A percentile compares a stretch with the other conserved stretches of the same genome.
Conservation (phyloP, 192 early-diverging fungal species). For the Spizellomyces sp. region DNA sequence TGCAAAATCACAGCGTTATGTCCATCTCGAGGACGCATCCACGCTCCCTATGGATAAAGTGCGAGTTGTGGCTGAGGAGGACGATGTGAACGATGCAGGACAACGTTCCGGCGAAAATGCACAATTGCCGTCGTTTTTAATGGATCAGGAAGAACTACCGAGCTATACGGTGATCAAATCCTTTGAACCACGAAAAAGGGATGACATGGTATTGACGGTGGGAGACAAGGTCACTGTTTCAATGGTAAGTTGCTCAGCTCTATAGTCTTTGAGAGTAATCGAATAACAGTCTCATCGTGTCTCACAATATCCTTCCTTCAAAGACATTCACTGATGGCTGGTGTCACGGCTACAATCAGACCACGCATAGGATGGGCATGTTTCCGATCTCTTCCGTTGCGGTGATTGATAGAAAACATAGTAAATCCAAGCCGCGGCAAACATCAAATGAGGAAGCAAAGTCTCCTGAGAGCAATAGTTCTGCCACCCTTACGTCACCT, state of each 20-base stretch:
- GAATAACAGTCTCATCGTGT: not conserved
- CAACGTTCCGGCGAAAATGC: too few species aligned
- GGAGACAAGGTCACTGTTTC: slow-evolving; percentile 32
- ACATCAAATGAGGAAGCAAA: not conserved
- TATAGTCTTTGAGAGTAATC: not conserved
- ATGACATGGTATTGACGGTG: slow-evolving; percentile 28
- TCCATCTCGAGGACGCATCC: slow-evolving; percentile 4
- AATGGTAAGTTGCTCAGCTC: slow-evolving; percentile 17
- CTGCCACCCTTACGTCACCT: too few species aligned
- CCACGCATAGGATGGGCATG: slow-evolving; percentile 22
- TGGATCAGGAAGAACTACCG: slow-evolving; percentile 22
- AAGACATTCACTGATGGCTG: slow-evolving; percentile 38
- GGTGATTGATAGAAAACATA: not conserved
- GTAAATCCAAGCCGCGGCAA: not conserved
- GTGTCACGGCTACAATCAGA: slow-evolving; percentile 37
- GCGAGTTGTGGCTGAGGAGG: not conserved
- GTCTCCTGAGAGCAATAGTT: too few species aligned
- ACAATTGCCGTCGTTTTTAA: not conserved
- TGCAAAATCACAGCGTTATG: not conserved
- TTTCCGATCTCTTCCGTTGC: slow-evolving; percentile 32
- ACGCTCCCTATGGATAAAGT: not conserved
- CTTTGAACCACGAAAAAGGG: slow-evolving; percentile 6
- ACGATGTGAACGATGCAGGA: not conserved
- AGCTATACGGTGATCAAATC: slow-evolving; percentile 28
- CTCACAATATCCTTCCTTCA: not conserved